These are phyloP conservation scores for Debaryomyces hansenii DNA, from an alignment of 805 yeast genomes.

Conservation along the genomic window DNA sequence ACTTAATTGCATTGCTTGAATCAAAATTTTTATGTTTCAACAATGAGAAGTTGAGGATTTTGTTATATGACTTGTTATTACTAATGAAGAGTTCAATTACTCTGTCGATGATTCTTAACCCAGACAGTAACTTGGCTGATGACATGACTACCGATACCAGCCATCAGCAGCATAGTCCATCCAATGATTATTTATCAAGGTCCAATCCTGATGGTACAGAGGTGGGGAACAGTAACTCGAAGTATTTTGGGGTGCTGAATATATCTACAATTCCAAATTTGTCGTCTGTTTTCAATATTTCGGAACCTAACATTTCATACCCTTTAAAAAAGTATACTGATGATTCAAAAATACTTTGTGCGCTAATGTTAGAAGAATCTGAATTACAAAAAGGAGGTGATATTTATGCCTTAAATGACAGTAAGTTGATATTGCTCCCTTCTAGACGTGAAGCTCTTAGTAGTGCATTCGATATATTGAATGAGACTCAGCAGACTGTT, in stretches of 20 bases:
- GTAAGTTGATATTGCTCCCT: conserved; percentile 21
- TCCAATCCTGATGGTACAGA: background rate
- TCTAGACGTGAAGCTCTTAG: conserved; percentile 11
- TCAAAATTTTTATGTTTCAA: conserved; percentile 36
- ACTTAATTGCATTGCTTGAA: conserved; percentile 46
- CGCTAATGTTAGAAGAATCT: conserved; percentile 28
- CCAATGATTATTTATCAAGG: background rate
- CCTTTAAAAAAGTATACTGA: conserved; percentile 17
- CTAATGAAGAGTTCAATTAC: conserved; percentile 47
- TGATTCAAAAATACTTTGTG: conserved; percentile 14
- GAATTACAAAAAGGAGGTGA: conserved; percentile 35
- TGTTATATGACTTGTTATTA: conserved; percentile 58
- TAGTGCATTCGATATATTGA: conserved; percentile 13
- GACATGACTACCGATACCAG: conserved; percentile 3
- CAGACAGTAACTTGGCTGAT: conserved; percentile 7
- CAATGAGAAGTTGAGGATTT: conserved; percentile 51
- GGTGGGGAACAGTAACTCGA: background rate
- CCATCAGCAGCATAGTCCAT: background rate
- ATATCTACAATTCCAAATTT: background rate
- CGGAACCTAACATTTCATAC: conserved; percentile 26
- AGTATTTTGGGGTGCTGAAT: background rate
- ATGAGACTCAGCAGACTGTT: background rate
- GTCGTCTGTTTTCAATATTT: conserved; percentile 25
- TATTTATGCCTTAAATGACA: conserved; percentile 28
- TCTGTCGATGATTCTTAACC: conserved; percentile 11